phyloP scores from a whole-genome alignment of 1,284 basidiomycete genomes.

The Acaromyces ingoldii region DNA sequence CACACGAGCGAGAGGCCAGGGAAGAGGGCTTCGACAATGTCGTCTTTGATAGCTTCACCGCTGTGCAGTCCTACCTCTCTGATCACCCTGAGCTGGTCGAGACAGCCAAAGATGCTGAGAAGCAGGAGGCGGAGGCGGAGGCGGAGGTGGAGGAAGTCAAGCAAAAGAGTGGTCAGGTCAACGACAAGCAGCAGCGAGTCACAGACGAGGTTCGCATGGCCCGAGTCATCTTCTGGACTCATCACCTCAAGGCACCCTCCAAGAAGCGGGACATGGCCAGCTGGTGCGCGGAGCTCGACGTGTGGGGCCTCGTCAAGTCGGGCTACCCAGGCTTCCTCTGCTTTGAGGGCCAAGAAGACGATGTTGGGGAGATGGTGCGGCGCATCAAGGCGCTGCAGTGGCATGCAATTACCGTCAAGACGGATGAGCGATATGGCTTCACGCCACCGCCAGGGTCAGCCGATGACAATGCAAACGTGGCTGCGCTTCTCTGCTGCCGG shows the following conservation, averaged over 20 bases:
- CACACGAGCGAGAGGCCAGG: not conserved
- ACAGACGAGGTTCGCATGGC: conserved; percentile 1
- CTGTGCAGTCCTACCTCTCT: not conserved
- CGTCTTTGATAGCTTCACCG: conserved; percentile 2
- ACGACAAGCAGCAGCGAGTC: not conserved
- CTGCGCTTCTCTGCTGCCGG: conserved; percentile 12
- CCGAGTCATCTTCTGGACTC: conserved; percentile 6
- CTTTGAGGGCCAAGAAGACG: conserved; percentile 24
- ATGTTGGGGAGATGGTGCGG: conserved; percentile 29
- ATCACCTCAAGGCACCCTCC: conserved; percentile 30
- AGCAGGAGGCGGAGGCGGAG: not conserved
- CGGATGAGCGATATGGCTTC: conserved; percentile 15
- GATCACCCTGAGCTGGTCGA: not conserved
- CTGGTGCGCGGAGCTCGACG: conserved; percentile 26
- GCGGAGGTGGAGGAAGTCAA: not conserved
- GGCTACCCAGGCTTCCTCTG: conserved; percentile 30
- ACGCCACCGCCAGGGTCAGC: not conserved
- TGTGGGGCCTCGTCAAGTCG: conserved; percentile 29
- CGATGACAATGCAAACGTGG: conserved; percentile 17
- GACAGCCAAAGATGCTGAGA: not conserved
- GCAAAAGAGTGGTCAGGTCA: too few species aligned
- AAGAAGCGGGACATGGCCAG: conserved; percentile 31
- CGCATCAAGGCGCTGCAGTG: conserved; percentile 31
- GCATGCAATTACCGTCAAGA: conserved; percentile 25
- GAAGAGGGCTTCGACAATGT: not conserved